Conservation (phyloP, 495 filamentous ascomycete genomes). For the Elasticomyces elasticus region DNA sequence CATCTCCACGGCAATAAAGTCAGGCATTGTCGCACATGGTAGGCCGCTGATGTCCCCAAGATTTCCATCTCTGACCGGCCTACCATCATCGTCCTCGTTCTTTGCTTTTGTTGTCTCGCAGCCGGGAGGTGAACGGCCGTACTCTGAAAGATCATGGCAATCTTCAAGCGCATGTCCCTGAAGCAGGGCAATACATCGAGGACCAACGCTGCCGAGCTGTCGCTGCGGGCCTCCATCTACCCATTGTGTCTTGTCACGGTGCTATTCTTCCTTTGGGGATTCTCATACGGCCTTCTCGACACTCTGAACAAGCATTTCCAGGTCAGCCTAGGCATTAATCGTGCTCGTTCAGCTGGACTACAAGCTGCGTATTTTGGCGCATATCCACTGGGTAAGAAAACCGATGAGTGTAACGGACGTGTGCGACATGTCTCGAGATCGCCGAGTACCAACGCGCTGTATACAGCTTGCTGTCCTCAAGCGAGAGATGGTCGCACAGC, state of each 20-base stretch:
- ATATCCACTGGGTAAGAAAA: conserved; percentile 50
- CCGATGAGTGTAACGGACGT: no score
- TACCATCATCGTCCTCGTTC: background rate
- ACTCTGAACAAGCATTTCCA: conserved; percentile 33
- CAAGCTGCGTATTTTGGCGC: conserved; percentile 57
- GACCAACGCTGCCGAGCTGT: conserved; percentile 18
- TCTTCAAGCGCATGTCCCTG: conserved; percentile 19
- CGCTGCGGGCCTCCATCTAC: conserved; percentile 26
- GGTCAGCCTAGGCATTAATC: conserved; percentile 24
- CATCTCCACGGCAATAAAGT: background rate
- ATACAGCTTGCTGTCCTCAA: no score
- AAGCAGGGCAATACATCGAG: conserved; percentile 11
- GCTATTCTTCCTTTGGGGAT: conserved; percentile 36
- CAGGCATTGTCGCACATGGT: background rate
- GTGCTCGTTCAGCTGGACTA: conserved; percentile 42
- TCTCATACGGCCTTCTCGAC: conserved; percentile 34
- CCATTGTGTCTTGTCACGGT: conserved; percentile 33
- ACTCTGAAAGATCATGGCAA: background rate
- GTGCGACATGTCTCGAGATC: no score
- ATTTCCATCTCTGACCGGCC: background rate
- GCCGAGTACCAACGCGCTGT: no score
- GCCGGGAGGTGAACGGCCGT: background rate
- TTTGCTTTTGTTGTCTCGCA: background rate
- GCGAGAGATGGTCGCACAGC: no score
- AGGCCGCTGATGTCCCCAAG: background rate